These are phyloP conservation scores for Azolla pinnata DNA, from an alignment of 75 land plant species.

Conservation along the genomic window DNA sequence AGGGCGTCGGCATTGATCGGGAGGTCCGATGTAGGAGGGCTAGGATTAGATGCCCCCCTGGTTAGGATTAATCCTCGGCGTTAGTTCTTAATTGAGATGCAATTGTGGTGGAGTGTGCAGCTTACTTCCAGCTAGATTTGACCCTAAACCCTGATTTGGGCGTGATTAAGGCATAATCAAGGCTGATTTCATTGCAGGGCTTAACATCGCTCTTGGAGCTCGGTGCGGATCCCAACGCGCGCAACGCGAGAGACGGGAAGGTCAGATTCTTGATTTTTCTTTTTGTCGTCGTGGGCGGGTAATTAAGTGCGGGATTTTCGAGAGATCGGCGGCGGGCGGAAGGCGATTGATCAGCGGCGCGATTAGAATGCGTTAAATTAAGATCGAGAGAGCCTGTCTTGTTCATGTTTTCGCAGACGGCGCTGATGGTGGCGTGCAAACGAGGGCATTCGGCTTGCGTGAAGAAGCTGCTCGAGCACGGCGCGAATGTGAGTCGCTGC, in stretches of 20 bases:
- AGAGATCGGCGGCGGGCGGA: too few relatives aligned
- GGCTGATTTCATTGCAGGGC: background rate
- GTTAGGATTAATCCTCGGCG: background rate
- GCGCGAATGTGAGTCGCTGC: conserved; percentile 17
- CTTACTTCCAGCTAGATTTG: background rate
- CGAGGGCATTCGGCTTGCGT: conserved; percentile 13
- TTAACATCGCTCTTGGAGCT: background rate
- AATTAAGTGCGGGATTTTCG: background rate
- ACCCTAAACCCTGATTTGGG: too few relatives aligned
- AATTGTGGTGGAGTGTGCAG: background rate
- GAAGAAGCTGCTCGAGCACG: conserved; percentile 6
- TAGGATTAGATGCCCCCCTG: background rate
- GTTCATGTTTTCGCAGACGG: conserved; percentile 17
- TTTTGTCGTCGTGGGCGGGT: background rate
- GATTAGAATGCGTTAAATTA: background rate
- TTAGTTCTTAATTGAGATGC: background rate
- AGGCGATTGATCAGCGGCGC: background rate
- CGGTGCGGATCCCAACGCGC: background rate
- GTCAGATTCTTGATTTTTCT: background rate
- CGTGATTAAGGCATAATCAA: background rate
- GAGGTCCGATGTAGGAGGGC: background rate
- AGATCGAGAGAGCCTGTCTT: background rate
- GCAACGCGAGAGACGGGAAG: background rate
- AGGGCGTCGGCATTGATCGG: too few relatives aligned
- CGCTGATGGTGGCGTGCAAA: conserved; percentile 30